phyloP scores from a whole-genome alignment of 176 grass and related monocot genomes.

The Metroxylon sagu region DNA sequence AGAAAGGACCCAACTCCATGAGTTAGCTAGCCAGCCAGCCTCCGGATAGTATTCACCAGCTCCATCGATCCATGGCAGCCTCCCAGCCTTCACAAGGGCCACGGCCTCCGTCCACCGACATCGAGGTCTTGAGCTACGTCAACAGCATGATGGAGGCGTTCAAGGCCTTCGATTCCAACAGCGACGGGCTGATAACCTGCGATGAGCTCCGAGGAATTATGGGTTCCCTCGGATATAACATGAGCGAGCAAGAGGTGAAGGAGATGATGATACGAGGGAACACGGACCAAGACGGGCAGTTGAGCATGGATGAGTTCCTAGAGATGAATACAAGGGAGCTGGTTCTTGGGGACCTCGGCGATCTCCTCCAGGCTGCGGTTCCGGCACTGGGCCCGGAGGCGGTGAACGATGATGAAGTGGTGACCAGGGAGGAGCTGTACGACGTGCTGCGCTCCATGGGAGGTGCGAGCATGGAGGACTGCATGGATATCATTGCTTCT shows the following conservation, averaged over 20 bases:
- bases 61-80: slow-evolving; percentile 10
- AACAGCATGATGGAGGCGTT: slow-evolving; percentile 74
- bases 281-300: slow-evolving; percentile 38
- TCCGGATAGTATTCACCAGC: not conserved
- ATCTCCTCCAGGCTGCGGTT: slow-evolving; percentile 54
- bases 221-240: slow-evolving; percentile 49
- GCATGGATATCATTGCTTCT: slow-evolving; percentile 56
- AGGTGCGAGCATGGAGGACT: slow-evolving; percentile 46
- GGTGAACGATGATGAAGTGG: slow-evolving; percentile 13
- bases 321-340: slow-evolving; percentile 63
- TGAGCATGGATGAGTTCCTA: slow-evolving; percentile 65
- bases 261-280: slow-evolving; percentile 63
- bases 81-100: slow-evolving; percentile 5
- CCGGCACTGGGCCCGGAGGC: slow-evolving; percentile 31
- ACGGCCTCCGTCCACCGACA: slow-evolving; percentile 29
- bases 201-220: slow-evolving; percentile 58
- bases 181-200: slow-evolving; percentile 47
- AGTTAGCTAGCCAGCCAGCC: not conserved
- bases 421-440: slow-evolving; percentile 45
- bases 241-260: slow-evolving; percentile 31
- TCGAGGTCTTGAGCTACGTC: slow-evolving; percentile 80
- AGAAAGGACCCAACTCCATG: not conserved
- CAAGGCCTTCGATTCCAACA: slow-evolving; percentile 76
- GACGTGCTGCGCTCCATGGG: slow-evolving; percentile 32
- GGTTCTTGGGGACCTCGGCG: slow-evolving; percentile 45